A percentile compares a stretch with the other conserved stretches of the same genome.
phyloP scores from a whole-genome alignment of 2,329 filamentous ascomycete species.

The Leptographium procerum region DNA sequence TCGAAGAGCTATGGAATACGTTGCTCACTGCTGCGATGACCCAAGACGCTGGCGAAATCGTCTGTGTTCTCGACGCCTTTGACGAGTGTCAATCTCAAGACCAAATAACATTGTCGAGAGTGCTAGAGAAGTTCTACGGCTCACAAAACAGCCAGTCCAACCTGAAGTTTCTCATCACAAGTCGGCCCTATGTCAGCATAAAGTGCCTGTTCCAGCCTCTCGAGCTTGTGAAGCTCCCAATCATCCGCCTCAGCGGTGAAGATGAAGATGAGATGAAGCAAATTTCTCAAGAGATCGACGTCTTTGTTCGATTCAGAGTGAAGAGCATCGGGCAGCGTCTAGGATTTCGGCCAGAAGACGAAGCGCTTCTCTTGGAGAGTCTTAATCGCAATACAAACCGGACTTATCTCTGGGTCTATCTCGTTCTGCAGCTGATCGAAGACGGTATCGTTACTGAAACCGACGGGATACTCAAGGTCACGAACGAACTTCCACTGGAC shows the following conservation, averaged over 20 bases:
- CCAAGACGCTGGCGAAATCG: not conserved
- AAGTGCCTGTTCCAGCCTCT: constrained; percentile 4
- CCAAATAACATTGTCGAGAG: not conserved
- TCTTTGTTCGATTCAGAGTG: constrained; percentile 6
- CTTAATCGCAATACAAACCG: constrained; percentile 11
- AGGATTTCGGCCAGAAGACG: not conserved
- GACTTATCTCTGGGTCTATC: constrained; percentile 17
- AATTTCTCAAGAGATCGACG: constrained; percentile 17
- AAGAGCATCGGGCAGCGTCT: not conserved
- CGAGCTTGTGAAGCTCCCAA: constrained; percentile 9
- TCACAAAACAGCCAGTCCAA: not conserved
- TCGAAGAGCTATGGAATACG: not conserved
- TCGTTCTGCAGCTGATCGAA: constrained; percentile 13
- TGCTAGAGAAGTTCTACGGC: constrained; percentile 5
- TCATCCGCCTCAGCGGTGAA: constrained; percentile 21
- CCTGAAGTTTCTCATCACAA: constrained; percentile 20
- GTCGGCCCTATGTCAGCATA: constrained; percentile 22
- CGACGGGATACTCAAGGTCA: not conserved
- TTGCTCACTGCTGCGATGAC: not conserved
- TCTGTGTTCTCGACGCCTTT: constrained; percentile 2
- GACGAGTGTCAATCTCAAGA: not conserved
- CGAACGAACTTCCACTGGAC: constrained; percentile 12
- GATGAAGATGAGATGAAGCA: constrained; percentile 16
- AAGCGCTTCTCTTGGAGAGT: constrained; percentile 2
- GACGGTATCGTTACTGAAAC: not conserved